Evolutionary conservation across 495 filamentous ascomycete species (phyloP), one percentile per base, ranked within the genome.

Genomic region (Amniculicola lignicola): DNA sequence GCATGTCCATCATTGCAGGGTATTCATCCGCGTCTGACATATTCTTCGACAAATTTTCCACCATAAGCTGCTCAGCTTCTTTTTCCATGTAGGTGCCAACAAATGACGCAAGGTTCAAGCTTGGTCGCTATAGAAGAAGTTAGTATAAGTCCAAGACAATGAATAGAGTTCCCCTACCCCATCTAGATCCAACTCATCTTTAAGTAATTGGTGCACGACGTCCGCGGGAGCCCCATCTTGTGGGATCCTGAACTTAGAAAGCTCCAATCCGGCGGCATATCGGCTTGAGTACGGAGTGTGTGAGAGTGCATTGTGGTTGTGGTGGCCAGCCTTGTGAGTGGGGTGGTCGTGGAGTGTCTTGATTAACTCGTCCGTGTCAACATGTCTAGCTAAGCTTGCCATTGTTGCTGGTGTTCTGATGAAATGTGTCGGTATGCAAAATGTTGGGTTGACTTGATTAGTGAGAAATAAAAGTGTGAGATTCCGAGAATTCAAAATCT

Each of bases 181-280:
- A 64, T 89, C 86, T 0, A 89, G 75, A 66, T 88, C 85, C 0
- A 89, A 67, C 62, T 89, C 86, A 65, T 89, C 86, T 44, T 81
- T 82, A 49, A 89, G 75, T 65, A 89, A 74, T 54, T 87, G 82
- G 51, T 84, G 80, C 1, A 84, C 82, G 0, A 77, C 77, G 53
- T 86, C 82, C 11, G 81, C 77, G 0, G 82, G 79, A 0, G 81
- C 78, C 15, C 85, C 85, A 35, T 83, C 62, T 14, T 78, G 59
- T 0, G 85, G 84, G 22, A 89, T 79, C 38, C 69, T 69, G 70
- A 81, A 89, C 59, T 88, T 89, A 31, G 83, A 77, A n/a, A 88
- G 80, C 38, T 84, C 79, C 22, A 72, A 69, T 51, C 77, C 68
- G 59, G 75, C 78, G 22, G 81, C 74, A 68, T 88, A 88, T 29